Evolutionary conservation across 2,329 filamentous ascomycete species (phyloP).

Genomic region (Zopfia rhizophila): DNA sequence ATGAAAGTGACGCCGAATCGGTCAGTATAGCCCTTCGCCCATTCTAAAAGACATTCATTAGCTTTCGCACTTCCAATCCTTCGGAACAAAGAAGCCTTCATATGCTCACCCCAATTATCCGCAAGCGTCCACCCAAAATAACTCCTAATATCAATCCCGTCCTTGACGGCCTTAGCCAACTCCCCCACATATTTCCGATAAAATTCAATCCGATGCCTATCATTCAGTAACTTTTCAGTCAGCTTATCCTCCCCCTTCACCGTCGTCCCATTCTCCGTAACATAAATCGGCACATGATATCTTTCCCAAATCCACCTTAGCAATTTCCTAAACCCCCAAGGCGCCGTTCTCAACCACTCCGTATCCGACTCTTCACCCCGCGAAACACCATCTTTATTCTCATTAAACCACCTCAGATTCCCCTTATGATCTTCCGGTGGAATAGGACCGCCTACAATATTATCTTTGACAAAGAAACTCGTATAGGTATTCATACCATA

Average conservation of each 20-base stretch:
- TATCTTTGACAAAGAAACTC: constrained; percentile 54
- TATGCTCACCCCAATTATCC: constrained; percentile 52
- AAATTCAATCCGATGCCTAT: constrained; percentile 53
- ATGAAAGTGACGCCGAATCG: constrained; percentile 56
- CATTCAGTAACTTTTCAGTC: constrained; percentile 49
- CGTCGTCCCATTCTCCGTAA: constrained; percentile 58
- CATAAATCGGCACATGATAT: constrained; percentile 55
- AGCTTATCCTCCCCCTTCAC: constrained; percentile 53
- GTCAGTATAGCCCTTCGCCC: constrained; percentile 55
- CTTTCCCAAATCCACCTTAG: constrained; percentile 56
- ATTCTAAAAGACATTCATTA: constrained; percentile 35
- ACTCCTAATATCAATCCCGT: constrained; percentile 51
- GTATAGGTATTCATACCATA: constrained; percentile 60
- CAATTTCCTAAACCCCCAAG: constrained; percentile 53
- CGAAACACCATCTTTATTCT: constrained; percentile 46
- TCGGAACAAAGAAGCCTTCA: neutral
- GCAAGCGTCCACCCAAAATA: constrained; percentile 58
- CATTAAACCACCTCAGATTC: constrained; percentile 51
- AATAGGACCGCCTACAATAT: no score
- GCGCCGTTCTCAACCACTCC: constrained; percentile 53
- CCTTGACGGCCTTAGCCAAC: constrained; percentile 50
- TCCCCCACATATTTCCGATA: constrained; percentile 53
- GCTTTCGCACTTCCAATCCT: neutral
- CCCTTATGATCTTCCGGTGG: constrained; percentile 56
- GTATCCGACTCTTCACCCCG: constrained; percentile 53